Evolutionary conservation across 257 asterid genomes (phyloP).

Genomic region (Rauvolfia tetraphylla): DNA sequence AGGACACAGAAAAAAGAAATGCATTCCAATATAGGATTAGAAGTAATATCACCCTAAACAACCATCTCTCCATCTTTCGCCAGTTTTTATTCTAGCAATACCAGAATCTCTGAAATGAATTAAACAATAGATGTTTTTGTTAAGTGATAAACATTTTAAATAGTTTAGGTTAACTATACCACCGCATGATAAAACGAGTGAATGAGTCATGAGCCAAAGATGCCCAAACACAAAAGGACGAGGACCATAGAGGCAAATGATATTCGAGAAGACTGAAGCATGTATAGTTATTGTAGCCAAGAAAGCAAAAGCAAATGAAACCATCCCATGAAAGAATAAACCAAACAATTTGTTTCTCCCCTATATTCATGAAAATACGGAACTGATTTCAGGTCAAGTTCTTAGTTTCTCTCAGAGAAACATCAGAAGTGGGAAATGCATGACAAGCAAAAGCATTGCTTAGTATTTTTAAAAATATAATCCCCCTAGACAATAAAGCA

Average conservation of each 20-base stretch:
- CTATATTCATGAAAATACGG: not conserved
- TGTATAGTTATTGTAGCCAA: not conserved
- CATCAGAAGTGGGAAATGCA: not conserved
- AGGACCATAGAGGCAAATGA: not conserved
- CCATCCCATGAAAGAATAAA: not conserved
- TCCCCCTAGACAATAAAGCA: not conserved
- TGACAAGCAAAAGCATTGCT: not conserved
- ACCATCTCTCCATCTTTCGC: not conserved
- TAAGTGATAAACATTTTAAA: not conserved
- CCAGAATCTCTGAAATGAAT: not conserved
- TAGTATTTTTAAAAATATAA: not conserved
- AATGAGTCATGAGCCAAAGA: not conserved
- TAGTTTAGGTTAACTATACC: not conserved
- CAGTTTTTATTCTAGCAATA: not conserved
- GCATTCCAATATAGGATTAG: not conserved
- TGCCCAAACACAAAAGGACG: not conserved
- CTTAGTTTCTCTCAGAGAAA: not conserved
- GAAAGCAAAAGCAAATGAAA: not conserved
- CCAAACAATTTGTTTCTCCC: not conserved
- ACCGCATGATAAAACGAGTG: not conserved
- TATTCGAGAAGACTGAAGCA: not conserved
- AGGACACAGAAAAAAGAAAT: not conserved
- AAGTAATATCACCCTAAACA: not conserved
- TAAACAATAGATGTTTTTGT: not conserved
- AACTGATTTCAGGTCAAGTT: not conserved